These are phyloP conservation scores for Trichoderma endophyticum DNA, from an alignment of 2,329 filamentous ascomycete species.

Conservation along the genomic window DNA sequence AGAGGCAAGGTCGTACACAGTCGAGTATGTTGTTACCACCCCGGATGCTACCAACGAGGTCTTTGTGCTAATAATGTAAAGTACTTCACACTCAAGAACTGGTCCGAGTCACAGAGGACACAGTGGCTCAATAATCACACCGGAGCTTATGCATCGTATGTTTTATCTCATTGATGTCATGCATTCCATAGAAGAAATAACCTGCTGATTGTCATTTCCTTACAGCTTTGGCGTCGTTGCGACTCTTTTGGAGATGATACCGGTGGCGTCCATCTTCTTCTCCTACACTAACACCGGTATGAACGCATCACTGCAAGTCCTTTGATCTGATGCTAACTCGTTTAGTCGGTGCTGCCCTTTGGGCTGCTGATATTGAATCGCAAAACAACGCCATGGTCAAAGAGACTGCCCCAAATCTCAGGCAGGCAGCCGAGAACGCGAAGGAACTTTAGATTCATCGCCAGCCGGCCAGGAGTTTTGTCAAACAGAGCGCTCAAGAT, in stretches of 20 bases:
- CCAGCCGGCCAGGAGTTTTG: neutral
- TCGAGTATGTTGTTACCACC: constrained; percentile 43
- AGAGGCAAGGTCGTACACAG: constrained; percentile 50
- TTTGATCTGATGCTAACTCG: constrained; percentile 11
- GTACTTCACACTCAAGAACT: constrained; percentile 91
- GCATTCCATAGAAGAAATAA: neutral
- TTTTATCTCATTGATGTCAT: neutral
- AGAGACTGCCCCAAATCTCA: constrained; percentile 49
- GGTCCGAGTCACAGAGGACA: constrained; percentile 62
- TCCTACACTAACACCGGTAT: constrained; percentile 79
- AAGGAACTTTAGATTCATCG: constrained; percentile 24
- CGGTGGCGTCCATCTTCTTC: constrained; percentile 78
- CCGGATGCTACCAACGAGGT: neutral
- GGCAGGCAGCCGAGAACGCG: constrained; percentile 48
- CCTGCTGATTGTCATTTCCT: constrained; percentile 13
- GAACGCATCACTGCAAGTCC: neutral
- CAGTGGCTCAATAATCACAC: constrained; percentile 68
- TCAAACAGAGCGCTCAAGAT: neutral
- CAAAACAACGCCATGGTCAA: constrained; percentile 48
- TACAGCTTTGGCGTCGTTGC: constrained; percentile 70
- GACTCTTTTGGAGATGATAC: constrained; percentile 79
- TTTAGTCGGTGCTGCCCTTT: constrained; percentile 82
- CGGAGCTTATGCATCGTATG: constrained; percentile 78
- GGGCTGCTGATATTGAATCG: constrained; percentile 81
- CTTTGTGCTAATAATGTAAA: constrained; percentile 35